Evolutionary conservation across 495 filamentous ascomycete genomes (phyloP), one percentile per base, ranked within the genome.

Genomic region (Aspergillus cristatus): DNA sequence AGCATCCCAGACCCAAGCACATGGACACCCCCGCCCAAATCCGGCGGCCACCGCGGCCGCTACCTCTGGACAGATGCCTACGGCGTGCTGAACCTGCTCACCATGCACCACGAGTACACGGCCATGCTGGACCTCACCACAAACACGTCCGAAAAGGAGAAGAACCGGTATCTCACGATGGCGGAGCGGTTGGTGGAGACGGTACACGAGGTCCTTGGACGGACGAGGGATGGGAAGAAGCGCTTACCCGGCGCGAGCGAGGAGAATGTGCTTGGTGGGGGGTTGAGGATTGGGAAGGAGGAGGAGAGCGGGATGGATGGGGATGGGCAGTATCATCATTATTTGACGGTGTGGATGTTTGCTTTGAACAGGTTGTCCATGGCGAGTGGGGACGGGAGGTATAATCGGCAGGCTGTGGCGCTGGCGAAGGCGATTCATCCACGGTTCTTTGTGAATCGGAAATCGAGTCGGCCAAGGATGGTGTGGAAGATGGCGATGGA

Each of bases 11-110:
- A 56, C 5, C 59, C 63, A 2, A 33, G 39, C 13, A 40, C 45
- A 38, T 62, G 71, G 71, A 60, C 41, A 6, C 67, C 69, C 7
- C 68, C 70, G 1, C 65, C 60, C 0, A 62, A 58, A 22, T 71
- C 74, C 0, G 77, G 72, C n/a, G 78, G 76, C 7, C 75, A 81
- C 43, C 63, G 55, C n/a, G 79, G 79, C 24, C 67, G 79, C 14
- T 82, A 82, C 48, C 65, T 82, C 20, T 81, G 77, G 79, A 80
- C 75, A 0, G 79, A 82, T 42, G 77, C 77, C 1, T 82, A 81
- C 43, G 78, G 77, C n/a, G 72, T 84, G 2, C 34, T 82, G 40
- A 80, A 82, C 47, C 71, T 84, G 43, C 50, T 82, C 24, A 82
- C 79, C 16, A 60, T 84, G 10, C 67, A 72, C 43, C 54, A 51